phyloP scores from a whole-genome alignment of 768 basidiomycete species.

The Gloeopeniophorella convolvens region DNA sequence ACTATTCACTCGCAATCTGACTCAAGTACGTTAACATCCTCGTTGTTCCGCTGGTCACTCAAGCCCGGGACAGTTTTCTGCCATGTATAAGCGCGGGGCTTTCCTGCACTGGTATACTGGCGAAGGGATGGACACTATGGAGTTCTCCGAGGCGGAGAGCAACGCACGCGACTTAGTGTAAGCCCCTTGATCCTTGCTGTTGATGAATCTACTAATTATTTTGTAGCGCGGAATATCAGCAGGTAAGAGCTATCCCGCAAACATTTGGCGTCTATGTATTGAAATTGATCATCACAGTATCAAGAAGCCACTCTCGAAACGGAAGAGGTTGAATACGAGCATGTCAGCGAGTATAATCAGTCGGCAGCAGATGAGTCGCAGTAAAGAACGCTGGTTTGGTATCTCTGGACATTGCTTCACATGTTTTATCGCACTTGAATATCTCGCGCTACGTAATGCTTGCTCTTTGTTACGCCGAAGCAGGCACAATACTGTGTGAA shows the following conservation, averaged over 20 bases:
- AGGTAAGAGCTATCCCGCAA: slow-evolving; percentile 51
- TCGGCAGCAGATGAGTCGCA: background rate
- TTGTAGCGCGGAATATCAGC: slow-evolving; percentile 83
- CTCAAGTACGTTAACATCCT: slow-evolving; percentile 37
- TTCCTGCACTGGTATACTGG: slow-evolving; percentile 90
- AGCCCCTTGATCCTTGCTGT: slow-evolving; percentile 27
- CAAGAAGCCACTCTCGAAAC: slow-evolving; percentile 20
- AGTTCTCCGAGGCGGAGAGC: slow-evolving; percentile 85
- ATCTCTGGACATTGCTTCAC: background rate
- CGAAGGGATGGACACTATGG: slow-evolving; percentile 86
- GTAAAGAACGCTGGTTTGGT: background rate
- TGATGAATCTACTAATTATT: slow-evolving; percentile 12
- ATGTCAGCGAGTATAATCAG: slow-evolving; percentile 5
- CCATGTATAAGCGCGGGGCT: slow-evolving; percentile 80
- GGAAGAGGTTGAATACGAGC: slow-evolving; percentile 15
- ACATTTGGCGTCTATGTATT: no score
- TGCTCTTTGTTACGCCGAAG: no score
- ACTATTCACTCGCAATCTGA: slow-evolving; percentile 67
- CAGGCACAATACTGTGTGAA: no score
- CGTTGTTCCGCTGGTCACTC: background rate
- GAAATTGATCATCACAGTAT: no score
- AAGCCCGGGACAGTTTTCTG: slow-evolving; percentile 46
- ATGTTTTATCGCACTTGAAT: no score
- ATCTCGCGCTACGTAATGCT: no score
- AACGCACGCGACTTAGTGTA: slow-evolving; percentile 77